phyloP scores from a whole-genome alignment of 1,284 basidiomycete species.

The Bjerkandera adusta region DNA sequence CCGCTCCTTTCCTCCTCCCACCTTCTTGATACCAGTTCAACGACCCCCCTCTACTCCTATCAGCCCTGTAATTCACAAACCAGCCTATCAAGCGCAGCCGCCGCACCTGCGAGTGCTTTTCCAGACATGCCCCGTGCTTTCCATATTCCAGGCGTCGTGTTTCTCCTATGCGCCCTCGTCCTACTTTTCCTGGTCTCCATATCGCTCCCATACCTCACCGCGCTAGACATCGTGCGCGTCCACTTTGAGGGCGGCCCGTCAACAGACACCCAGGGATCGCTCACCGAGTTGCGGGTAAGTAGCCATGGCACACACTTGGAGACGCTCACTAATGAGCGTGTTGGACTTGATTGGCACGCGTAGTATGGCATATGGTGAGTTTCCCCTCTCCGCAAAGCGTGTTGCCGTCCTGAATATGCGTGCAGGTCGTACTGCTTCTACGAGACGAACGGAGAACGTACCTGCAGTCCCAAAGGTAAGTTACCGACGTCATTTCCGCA shows the following conservation, averaged over 20 bases:
- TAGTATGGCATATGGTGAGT: constrained; percentile 64
- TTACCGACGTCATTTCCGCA: constrained; percentile 5
- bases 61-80: no score
- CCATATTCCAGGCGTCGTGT: constrained; percentile 61
- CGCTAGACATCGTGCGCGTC: constrained; percentile 61
- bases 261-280: constrained; percentile 28
- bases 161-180: constrained; percentile 61
- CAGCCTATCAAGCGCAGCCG: no score
- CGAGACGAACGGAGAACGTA: constrained; percentile 39
- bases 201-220: constrained; percentile 63
- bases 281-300: constrained; percentile 57
- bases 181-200: constrained; percentile 67
- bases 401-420: constrained; percentile 4
- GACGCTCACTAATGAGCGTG: not conserved
- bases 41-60: no score
- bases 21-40: no score
- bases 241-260: constrained; percentile 39
- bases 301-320: not conserved
- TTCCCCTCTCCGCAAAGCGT: not conserved
- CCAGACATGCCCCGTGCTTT: constrained; percentile 33
- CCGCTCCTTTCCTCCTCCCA: no score
- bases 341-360: not conserved
- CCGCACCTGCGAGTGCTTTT: no score
- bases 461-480: constrained; percentile 43
- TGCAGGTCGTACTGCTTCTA: constrained; percentile 57